These are phyloP conservation scores for Geranium rotundifolium DNA, from an alignment of 345 rosid species.

Conservation along the genomic window DNA sequence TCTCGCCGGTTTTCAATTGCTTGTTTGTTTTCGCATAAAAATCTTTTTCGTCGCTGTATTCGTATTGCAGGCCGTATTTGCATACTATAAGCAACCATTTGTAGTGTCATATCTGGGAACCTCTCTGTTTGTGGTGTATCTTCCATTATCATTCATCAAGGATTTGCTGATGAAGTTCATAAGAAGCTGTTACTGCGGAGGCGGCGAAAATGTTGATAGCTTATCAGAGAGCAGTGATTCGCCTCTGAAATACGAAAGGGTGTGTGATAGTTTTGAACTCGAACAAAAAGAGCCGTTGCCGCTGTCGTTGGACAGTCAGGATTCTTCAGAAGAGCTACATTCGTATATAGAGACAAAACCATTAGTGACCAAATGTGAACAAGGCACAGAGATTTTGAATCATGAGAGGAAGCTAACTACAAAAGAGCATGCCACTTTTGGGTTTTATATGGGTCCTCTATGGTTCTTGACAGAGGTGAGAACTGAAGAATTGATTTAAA, in stretches of 20 bases:
- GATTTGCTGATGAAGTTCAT: constrained; percentile 17
- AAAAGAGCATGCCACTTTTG: constrained; percentile 9
- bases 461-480: constrained; percentile 41
- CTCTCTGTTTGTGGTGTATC: constrained; percentile 28
- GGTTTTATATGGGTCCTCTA: constrained; percentile 22
- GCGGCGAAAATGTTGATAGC: neutral
- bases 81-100: constrained; percentile 31
- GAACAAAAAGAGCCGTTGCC: neutral
- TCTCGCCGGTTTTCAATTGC: no score
- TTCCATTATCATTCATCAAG: constrained; percentile 36
- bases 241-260: neutral
- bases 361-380: constrained; percentile 1
- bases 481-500: no score
- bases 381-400: neutral
- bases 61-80: constrained; percentile 19
- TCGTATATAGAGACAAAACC: constrained; percentile 9
- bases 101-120: constrained; percentile 28
- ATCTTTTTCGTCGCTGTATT: no score
- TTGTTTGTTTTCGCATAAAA: no score
- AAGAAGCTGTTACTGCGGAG: neutral
- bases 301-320: neutral
- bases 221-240: neutral
- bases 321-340: constrained; percentile 5
- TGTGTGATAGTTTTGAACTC: constrained; percentile 5
- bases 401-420: constrained; percentile 6